These are phyloP conservation scores for Argentina anserina DNA, from an alignment of 306 rosid species.

Conservation along the genomic window DNA sequence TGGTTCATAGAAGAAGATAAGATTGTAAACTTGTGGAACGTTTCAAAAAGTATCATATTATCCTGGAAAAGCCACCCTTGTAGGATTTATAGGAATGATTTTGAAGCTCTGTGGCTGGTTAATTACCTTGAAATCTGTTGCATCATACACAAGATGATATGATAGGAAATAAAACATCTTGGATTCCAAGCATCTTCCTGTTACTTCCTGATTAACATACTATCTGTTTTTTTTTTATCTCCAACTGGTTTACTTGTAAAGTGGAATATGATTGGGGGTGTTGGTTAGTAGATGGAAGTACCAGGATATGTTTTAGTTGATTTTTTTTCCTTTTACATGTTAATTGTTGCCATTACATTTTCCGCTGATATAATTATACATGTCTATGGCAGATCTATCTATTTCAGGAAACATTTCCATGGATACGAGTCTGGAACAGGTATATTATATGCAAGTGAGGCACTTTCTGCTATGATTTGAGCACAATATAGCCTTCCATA, in stretches of 20 bases:
- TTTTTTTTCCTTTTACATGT: not conserved
- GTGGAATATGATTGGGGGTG: not conserved
- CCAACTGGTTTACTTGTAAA: not conserved
- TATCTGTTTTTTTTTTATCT: not conserved
- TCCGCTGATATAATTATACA: constrained; percentile 22
- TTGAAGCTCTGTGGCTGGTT: not conserved
- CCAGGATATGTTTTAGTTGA: not conserved
- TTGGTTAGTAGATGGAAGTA: not conserved
- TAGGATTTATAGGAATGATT: not conserved
- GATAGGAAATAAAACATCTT: not conserved
- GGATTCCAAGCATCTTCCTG: too few relatives aligned
- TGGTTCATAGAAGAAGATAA: not conserved
- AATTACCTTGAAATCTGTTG: not conserved
- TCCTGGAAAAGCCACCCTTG: not conserved
- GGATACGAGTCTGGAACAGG: constrained; percentile 74
- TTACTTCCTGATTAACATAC: not conserved
- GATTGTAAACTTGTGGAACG: not conserved
- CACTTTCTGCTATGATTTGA: constrained; percentile 1
- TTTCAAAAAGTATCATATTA: not conserved
- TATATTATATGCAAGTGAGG: constrained; percentile 28
- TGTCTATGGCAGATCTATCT: constrained; percentile 57
- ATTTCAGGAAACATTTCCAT: constrained; percentile 56
- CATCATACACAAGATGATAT: not conserved
- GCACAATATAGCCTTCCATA: not conserved
- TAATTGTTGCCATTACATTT: constrained; percentile 7